Evolutionary conservation across 495 filamentous ascomycete species (phyloP), one percentile per base, ranked within the genome.

Genomic region (Talaromyces nanjingensis): DNA sequence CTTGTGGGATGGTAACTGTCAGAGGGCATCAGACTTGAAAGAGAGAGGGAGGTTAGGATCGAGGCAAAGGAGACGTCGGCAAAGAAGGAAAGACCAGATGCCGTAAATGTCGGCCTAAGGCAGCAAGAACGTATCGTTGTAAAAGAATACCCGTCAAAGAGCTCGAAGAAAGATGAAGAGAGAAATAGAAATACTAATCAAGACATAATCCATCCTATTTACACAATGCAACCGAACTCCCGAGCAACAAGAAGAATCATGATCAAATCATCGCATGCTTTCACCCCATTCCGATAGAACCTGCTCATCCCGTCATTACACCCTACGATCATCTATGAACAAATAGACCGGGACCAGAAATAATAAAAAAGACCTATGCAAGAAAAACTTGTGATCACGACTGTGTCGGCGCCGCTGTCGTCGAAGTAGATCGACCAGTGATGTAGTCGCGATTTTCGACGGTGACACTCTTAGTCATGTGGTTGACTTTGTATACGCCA

Each of bases 401-500:
- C 27, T 62, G 60, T 11, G 60, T 33, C 3, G 60, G 22, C 16
- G 37, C 37, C 9, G 59, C 34, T 49, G 59, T 45, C 5, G 27
- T 53, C 9, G 47, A 29, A 16, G 18, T 37, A n/a, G 60, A 78
- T 62, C 76, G 77, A 63, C 77, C 73, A 14, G 72, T 78, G 63
- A 93, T 89, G 67, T 93, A 96, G 70, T 96, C 91, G 64, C 80
- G 83, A 74, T 96, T 96, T 73, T 96, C 91, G 54, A 96, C 92
- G n/a, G 92, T 94, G 3, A 96, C 91, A 71, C 89, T 93, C 86
- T 96, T 96, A 49, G 92, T 96, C 94, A 98, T 98, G 76, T 98
- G 94, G 76, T 97, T 98, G 72, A 98, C 94, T 78, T 98, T 98
- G 76, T 98, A 98, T 55, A 98, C 93, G 56, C 94, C 94, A 6